Percentiles rank a stretch among this genome's conserved stretches.
These are phyloP conservation scores for Talaromyces sp. DNA, from an alignment of 2,329 filamentous ascomycete genomes.

Conservation along the genomic window DNA sequence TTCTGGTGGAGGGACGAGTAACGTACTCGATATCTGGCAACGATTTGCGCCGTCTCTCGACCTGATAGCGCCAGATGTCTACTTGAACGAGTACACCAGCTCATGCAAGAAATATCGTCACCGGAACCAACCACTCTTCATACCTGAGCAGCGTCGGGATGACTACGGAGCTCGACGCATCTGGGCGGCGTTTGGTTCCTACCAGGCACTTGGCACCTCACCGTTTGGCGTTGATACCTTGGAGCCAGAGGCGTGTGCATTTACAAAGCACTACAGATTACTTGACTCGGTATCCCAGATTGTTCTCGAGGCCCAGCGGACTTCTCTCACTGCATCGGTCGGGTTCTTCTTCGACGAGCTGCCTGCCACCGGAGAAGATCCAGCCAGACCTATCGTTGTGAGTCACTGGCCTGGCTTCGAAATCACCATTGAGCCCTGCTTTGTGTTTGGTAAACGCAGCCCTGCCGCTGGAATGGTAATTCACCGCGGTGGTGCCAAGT, in stretches of 20 bases:
- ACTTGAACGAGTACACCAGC: slow-evolving; percentile 45
- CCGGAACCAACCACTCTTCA: slow-evolving; percentile 44
- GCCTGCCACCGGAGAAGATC: slow-evolving; percentile 19
- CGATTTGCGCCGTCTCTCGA: slow-evolving; percentile 44
- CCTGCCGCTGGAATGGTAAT: slow-evolving; percentile 46
- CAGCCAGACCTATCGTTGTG: slow-evolving; percentile 28
- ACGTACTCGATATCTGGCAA: slow-evolving; percentile 22
- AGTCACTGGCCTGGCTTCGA: slow-evolving; percentile 30
- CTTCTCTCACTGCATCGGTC: slow-evolving; percentile 29
- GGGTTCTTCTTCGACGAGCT: slow-evolving; percentile 41
- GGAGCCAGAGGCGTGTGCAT: slow-evolving; percentile 24
- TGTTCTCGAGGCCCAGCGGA: slow-evolving; percentile 41
- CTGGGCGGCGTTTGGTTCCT: slow-evolving; percentile 38
- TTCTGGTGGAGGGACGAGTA: neutral
- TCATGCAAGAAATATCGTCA: slow-evolving; percentile 45
- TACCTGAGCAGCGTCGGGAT: slow-evolving; percentile 49
- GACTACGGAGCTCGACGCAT: slow-evolving; percentile 43
- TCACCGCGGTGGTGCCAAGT: slow-evolving; percentile 36
- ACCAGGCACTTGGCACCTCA: slow-evolving; percentile 27
- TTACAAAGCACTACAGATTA: slow-evolving; percentile 38
- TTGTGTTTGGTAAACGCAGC: slow-evolving; percentile 46
- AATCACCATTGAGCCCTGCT: slow-evolving; percentile 43
- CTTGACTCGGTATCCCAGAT: slow-evolving; percentile 34
- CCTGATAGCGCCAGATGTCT: slow-evolving; percentile 49
- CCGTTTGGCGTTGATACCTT: neutral